Percentiles rank a stretch among this genome's conserved stretches.
Evolutionary conservation across 2,329 filamentous ascomycete species (phyloP).

Genomic region (Exophiala sideris): DNA sequence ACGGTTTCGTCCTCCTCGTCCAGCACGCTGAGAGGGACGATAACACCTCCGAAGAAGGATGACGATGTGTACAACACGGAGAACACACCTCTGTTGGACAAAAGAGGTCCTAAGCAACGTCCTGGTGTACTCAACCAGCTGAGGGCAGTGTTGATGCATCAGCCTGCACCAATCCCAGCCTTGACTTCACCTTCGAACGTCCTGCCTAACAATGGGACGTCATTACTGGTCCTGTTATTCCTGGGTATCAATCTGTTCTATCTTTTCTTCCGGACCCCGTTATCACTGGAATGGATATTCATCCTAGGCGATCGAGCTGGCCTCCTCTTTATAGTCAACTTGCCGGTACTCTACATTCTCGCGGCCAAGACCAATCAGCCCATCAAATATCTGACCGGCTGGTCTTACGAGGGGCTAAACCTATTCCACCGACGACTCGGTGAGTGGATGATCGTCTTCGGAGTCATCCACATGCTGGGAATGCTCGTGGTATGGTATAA

Average conservation of each 20-base stretch:
- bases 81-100: slow-evolving; percentile 10
- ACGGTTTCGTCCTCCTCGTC: slow-evolving; percentile 21
- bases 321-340: slow-evolving; percentile 50
- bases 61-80: slow-evolving; percentile 4
- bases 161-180: slow-evolving; percentile 56
- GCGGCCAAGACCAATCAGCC: slow-evolving; percentile 64
- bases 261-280: slow-evolving; percentile 51
- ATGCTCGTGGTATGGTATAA: slow-evolving; percentile 57
- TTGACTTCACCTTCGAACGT: slow-evolving; percentile 47
- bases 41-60: slow-evolving; percentile 18
- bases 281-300: slow-evolving; percentile 51
- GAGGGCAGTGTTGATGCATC: slow-evolving; percentile 48
- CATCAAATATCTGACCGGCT: slow-evolving; percentile 57
- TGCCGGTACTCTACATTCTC: slow-evolving; percentile 57
- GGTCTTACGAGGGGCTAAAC: slow-evolving; percentile 64
- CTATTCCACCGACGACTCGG: slow-evolving; percentile 63
- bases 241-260: slow-evolving; percentile 57
- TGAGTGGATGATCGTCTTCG: slow-evolving; percentile 60
- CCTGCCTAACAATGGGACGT: slow-evolving; percentile 57
- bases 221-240: slow-evolving; percentile 51
- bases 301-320: slow-evolving; percentile 58
- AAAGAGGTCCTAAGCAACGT: neutral
- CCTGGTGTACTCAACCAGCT: slow-evolving; percentile 9
- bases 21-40: slow-evolving; percentile 23
- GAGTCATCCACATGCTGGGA: slow-evolving; percentile 53